Base-by-base conservation (phyloP, 768 basidiomycete genomes). In the Grammothele lineata region DNA sequence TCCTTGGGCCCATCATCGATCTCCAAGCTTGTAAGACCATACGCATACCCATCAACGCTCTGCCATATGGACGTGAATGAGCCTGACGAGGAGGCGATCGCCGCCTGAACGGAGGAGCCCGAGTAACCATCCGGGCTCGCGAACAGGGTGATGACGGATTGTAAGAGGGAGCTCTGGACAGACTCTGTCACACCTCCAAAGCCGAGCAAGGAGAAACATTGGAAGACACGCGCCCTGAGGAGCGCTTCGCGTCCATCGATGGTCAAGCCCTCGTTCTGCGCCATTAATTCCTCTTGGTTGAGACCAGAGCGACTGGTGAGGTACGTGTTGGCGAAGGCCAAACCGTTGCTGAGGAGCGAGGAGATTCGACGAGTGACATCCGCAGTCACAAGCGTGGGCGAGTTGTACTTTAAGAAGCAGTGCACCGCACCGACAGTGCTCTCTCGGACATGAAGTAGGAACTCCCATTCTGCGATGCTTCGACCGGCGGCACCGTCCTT, bases 321-420 rank as follows among this genome's bases (percentile, higher is more conserved):
- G 65, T 94, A 93, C n/a, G 82, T 80, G 54, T 86, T 88, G 14
- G 86, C 81, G 62, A 97, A 98, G 3, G 81, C 75, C n/a, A 97
- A 78, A 0, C 92, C 90, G 56, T 97, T 97, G 61, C 82, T 80
- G 32, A 99, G 73, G 19, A 98, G 69, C 1, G 90, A 86, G 10
- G 90, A 83, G 36, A 99, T 80, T 4, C 96, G 81, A 15, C 95
- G 77, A 3, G 90, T 87, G 17, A 95, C 90, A 58, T 98, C 96
- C 8, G 95, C 79, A 5, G 89, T 93, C 51, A 95, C 83, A 14
- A 97, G 70, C 5, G 80, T 73, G 3, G 76, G 67, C 2, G 74
- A 65, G 61, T 95, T 97, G 62, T 92, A 83, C 38, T 80, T 75
- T 33, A 98, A 69, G 69, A 98, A 98, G 57, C 83, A 85, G 24